These are phyloP conservation scores for Leishmania aethiopica DNA, from an alignment of 208 protist species.

Conservation along the genomic window DNA sequence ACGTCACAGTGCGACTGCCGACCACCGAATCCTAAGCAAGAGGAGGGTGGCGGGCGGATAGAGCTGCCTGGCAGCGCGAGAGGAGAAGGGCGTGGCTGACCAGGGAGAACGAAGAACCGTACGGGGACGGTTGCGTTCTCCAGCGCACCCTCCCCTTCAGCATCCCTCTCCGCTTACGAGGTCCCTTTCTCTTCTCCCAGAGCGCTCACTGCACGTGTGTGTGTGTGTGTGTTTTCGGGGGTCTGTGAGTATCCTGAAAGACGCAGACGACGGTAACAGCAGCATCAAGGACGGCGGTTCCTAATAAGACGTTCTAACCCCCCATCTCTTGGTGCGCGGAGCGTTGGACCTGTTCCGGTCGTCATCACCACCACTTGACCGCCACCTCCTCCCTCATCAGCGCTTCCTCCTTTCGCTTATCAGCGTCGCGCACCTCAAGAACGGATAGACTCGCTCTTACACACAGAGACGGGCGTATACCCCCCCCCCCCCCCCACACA, in stretches of 20 bases:
- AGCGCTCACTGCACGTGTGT: too few species aligned
- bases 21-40: background rate
- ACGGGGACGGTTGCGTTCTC: background rate
- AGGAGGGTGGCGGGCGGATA: background rate
- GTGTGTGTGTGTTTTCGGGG: background rate
- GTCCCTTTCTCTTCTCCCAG: background rate
- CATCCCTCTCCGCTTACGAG: background rate
- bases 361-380: too few species aligned
- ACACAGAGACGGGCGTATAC: too few species aligned
- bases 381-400: background rate
- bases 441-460: background rate
- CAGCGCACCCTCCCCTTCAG: background rate
- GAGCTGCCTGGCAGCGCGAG: background rate
- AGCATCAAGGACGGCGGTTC: too few species aligned
- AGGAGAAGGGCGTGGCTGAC: background rate
- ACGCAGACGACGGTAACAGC: background rate
- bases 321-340: too few species aligned
- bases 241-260: background rate
- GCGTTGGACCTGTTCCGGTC: too few species aligned
- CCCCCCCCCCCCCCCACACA: too few species aligned
- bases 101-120: background rate
- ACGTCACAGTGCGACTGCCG: constrained; percentile 24
- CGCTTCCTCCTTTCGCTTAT: background rate
- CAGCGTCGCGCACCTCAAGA: background rate
- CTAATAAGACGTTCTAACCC: too few species aligned